Conservation (phyloP, 345 rosid species). For the Eutrema yunnanense region DNA sequence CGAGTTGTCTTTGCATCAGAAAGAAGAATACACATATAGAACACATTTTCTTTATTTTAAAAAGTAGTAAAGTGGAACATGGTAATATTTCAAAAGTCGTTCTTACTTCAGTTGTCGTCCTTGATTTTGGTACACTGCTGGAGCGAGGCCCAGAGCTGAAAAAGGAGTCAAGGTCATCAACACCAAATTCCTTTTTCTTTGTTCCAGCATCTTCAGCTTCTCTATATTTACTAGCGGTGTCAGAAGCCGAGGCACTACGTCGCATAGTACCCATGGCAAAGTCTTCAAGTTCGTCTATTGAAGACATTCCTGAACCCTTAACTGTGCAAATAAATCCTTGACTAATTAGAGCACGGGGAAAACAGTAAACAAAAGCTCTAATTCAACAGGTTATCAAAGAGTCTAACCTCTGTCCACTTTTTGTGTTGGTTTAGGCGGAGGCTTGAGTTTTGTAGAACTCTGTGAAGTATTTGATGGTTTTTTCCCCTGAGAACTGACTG, state of each 20-base stretch:
- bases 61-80: not conserved
- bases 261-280: conserved; percentile 54
- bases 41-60: not conserved
- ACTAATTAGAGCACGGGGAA: conserved; percentile 9
- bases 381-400: conserved; percentile 8
- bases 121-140: conserved; percentile 69
- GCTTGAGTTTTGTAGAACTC: conserved; percentile 38
- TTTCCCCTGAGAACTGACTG: conserved; percentile 33
- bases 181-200: conserved; percentile 36
- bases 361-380: not conserved
- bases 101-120: conserved; percentile 50
- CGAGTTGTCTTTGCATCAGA: conserved; percentile 33
- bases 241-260: conserved; percentile 33
- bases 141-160: conserved; percentile 47
- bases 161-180: conserved; percentile 64
- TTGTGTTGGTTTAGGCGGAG: conserved; percentile 68
- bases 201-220: conserved; percentile 49
- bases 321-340: conserved; percentile 36
- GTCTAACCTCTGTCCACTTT: conserved; percentile 49
- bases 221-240: conserved; percentile 36
- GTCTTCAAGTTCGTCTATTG: conserved; percentile 68
- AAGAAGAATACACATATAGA: conserved; percentile 11
- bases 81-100: not conserved
- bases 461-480: conserved; percentile 31
- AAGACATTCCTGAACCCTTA: conserved; percentile 42